These are phyloP conservation scores for Tolypocladium ophioglossoides DNA, from an alignment of 2,329 filamentous ascomycete species.

Conservation along the genomic window DNA sequence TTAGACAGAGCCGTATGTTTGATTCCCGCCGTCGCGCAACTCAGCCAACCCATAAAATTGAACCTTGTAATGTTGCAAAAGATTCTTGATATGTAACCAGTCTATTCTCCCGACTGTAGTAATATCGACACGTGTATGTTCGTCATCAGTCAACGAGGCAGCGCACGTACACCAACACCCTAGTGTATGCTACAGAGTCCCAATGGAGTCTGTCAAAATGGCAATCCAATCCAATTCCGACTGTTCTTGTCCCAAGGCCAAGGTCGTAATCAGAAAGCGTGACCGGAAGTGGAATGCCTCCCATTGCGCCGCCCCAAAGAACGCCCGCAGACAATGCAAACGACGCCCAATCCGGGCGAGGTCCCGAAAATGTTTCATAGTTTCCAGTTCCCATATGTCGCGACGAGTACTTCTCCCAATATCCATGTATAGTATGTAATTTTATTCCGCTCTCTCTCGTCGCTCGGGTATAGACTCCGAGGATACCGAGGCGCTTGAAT, in stretches of 20 bases:
- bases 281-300: not conserved
- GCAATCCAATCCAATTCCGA: not conserved
- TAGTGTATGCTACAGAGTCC: not conserved
- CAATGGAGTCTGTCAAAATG: not conserved
- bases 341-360: not conserved
- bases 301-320: not conserved
- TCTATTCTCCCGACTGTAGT: not conserved
- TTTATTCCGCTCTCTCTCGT: not conserved
- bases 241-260: not conserved
- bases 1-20: not conserved
- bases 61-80: too few species aligned
- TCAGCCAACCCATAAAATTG: too few species aligned
- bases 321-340: not conserved
- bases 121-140: not conserved
- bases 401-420: not conserved
- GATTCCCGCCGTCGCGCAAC: not conserved
- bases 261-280: not conserved
- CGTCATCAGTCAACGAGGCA: not conserved
- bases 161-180: not conserved
- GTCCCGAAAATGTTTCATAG: not conserved
- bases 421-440: not conserved
- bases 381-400: not conserved
- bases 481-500: not conserved
- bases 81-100: not conserved
- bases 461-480: not conserved